phyloP scores from a whole-genome alignment of 2,329 filamentous ascomycete genomes.

The Ophioceras dolichostomum region DNA sequence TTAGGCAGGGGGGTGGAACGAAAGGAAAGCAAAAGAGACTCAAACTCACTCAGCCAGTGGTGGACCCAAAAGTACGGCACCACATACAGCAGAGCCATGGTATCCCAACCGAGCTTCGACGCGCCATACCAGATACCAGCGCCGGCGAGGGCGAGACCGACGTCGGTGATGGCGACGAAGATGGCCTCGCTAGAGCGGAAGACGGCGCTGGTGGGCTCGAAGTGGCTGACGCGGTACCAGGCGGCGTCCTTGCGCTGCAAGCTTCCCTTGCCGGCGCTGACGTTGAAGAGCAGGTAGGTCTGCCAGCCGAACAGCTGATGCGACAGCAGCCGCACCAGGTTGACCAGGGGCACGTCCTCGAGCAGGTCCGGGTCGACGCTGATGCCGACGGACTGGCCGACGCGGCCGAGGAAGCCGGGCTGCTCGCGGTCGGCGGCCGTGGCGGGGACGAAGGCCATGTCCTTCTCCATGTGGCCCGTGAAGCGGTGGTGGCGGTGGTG shows the following conservation, averaged over 20 bases:
- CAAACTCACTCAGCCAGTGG: conserved; percentile 88
- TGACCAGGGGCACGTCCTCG: conserved; percentile 50
- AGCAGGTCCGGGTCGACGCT: conserved; percentile 37
- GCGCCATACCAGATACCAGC: conserved; percentile 38
- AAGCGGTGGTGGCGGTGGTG: conserved; percentile 60
- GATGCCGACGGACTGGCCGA: conserved; percentile 23
- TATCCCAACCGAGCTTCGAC: conserved; percentile 41
- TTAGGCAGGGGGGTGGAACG: conserved; percentile 1
- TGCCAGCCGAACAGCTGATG: conserved; percentile 57
- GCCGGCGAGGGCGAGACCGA: conserved; percentile 42
- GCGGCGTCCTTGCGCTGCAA: conserved; percentile 27
- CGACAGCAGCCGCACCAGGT: conserved; percentile 38
- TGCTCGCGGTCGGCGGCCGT: conserved; percentile 18
- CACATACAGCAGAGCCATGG: conserved; percentile 45
- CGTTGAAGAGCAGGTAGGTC: conserved; percentile 49
- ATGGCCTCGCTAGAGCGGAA: conserved; percentile 45
- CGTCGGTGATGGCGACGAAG: conserved; percentile 45
- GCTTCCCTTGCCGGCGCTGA: conserved; percentile 33
- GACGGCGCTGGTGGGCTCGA: conserved; percentile 47
- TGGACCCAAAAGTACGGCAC: conserved; percentile 82
- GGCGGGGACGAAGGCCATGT: conserved; percentile 51
- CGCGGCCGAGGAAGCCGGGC: conserved; percentile 3
- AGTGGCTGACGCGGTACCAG: conserved; percentile 40
- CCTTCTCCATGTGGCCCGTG: conserved; percentile 55
- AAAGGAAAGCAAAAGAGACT: not conserved